Evolutionary conservation across 2,329 filamentous ascomycete species (phyloP).

Genomic region (Microthyrium microscopicum): DNA sequence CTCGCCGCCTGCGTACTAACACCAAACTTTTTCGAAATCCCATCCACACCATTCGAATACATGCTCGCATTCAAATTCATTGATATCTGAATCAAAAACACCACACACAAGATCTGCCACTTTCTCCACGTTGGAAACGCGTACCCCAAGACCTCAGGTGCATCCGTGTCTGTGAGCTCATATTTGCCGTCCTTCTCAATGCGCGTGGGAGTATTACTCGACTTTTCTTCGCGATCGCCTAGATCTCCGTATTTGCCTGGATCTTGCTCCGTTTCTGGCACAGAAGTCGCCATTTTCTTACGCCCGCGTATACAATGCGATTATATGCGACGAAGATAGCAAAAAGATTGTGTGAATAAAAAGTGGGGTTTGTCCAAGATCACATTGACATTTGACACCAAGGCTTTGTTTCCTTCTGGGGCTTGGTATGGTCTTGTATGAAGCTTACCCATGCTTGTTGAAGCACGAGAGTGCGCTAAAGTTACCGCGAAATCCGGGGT

Average conservation of each 20-base stretch:
- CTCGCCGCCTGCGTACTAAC: conserved; percentile 54
- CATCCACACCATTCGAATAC: conserved; percentile 34
- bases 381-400: too few relatives aligned
- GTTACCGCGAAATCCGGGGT: too few relatives aligned
- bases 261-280: neutral
- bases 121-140: conserved; percentile 33
- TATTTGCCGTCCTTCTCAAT: conserved; percentile 23
- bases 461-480: too few relatives aligned
- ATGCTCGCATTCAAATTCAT: conserved; percentile 44
- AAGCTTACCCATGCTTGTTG: too few relatives aligned
- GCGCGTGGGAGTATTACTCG: neutral
- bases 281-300: conserved; percentile 6
- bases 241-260: conserved; percentile 3
- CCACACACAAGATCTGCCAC: conserved; percentile 34
- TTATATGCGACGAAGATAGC: too few relatives aligned
- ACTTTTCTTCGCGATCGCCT: neutral
- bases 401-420: too few relatives aligned
- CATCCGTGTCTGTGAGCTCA: conserved; percentile 32
- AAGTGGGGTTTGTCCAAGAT: too few relatives aligned
- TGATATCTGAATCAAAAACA: conserved; percentile 37
- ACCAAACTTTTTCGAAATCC: conserved; percentile 44
- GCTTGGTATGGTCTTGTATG: too few relatives aligned
- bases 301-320: too few relatives aligned
- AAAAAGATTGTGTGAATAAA: too few relatives aligned
- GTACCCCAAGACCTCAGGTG: conserved; percentile 33